These are phyloP conservation scores for Teunomyces cretensis DNA, from an alignment of 805 yeast genomes.

Conservation along the genomic window DNA sequence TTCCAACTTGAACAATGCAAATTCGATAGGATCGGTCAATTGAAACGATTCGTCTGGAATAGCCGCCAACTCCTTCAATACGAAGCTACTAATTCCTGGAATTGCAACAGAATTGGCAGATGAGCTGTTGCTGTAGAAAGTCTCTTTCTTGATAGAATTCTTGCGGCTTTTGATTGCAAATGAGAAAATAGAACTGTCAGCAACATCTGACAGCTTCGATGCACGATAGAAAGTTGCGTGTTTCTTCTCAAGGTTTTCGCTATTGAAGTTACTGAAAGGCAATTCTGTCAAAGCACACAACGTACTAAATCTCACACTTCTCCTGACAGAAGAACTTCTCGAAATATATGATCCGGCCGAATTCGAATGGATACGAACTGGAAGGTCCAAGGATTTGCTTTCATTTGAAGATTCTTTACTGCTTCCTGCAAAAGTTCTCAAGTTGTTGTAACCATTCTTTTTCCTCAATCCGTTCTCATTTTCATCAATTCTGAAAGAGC, in stretches of 20 bases:
- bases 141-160: slow-evolving; percentile 12
- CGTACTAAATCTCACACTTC: slow-evolving; percentile 36
- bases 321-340: slow-evolving; percentile 24
- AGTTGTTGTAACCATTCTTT: slow-evolving; percentile 49
- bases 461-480: slow-evolving; percentile 38
- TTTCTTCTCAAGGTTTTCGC: slow-evolving; percentile 7
- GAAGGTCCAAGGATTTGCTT: slow-evolving; percentile 9
- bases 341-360: slow-evolving; percentile 22
- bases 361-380: slow-evolving; percentile 11
- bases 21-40: slow-evolving; percentile 67
- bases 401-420: slow-evolving; percentile 1
- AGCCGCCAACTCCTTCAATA: slow-evolving; percentile 64
- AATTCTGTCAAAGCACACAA: slow-evolving; percentile 40
- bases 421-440: slow-evolving; percentile 36
- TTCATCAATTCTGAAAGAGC: slow-evolving; percentile 13
- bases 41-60: slow-evolving; percentile 75
- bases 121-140: slow-evolving; percentile 9
- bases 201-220: slow-evolving; percentile 26
- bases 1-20: slow-evolving; percentile 76
- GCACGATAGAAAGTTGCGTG: slow-evolving; percentile 13
- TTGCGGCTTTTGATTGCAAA: slow-evolving; percentile 21
- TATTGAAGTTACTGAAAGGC: slow-evolving; percentile 26
- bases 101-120: slow-evolving; percentile 45
- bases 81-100: slow-evolving; percentile 47
- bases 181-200: slow-evolving; percentile 38